Base-by-base conservation (phyloP, 164 flowering plant species). In the Liquidambar formosana region DNA sequence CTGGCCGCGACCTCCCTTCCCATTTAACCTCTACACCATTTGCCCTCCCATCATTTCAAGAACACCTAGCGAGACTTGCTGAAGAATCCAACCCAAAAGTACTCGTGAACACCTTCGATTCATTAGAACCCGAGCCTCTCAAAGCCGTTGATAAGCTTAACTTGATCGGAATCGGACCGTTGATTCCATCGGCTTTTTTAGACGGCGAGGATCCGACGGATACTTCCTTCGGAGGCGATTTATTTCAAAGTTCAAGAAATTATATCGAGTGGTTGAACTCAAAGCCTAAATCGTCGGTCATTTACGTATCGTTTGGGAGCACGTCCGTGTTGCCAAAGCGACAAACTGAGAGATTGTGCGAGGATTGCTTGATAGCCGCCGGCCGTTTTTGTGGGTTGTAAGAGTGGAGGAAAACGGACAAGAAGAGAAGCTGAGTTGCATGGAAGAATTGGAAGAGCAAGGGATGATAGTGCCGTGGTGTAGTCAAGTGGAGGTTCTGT, bases 311-410 rank as follows among this genome's bases (percentile, higher is more conserved):
- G 5, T 85, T 81, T 22, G 88, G 88, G 15, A 85, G 82, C 68
- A 10, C 73, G 0, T 48, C 78, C 2, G 63, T 61, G 22, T 44
- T 81, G 1, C 61, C 77, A 25, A 69, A 51, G 53, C 28, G 15
- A 1, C 83, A 83, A 43, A 69, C 72, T 70, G 81, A 38, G 85
- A 83, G 72, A 73, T 86, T 0, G 78, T 71, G 0, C 45, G 47
- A 3, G 87, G 81, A 19, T 66, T 86, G 61, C 5, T 76, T 0
- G 69, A 60, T 2, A 65, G 57, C 13, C 51, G 70, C 0, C 66
- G 78, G 58, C 82, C 86, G 0, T 88, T 78, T 61, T 27, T 88
- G 69, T 88, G 86, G 90, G 85, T 88, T 8, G 52, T 75, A 28
- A 59, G 78, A 62, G 25, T 10, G 56, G 8, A 25, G 41, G 41